Evolutionary conservation across 257 asterid genomes (phyloP).

Genomic region (Solanum raphanifolium): DNA sequence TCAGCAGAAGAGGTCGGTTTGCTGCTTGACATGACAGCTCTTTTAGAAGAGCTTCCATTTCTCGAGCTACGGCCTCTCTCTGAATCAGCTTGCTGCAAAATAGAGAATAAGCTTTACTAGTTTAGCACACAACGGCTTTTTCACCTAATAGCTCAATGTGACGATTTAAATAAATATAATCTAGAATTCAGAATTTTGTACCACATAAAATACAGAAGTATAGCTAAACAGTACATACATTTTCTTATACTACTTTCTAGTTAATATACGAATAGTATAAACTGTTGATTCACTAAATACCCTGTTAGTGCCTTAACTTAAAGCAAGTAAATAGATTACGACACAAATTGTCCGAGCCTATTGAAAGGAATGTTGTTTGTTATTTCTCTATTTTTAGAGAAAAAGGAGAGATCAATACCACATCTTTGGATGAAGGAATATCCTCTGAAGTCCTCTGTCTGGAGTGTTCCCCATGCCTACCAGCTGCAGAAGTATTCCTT

Average conservation of each 20-base stretch:
- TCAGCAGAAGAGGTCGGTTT: conserved; percentile 40
- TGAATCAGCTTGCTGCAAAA: conserved; percentile 54
- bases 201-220: not conserved
- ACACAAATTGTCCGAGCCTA: not conserved
- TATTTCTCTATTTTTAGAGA: not conserved
- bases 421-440: conserved; percentile 19
- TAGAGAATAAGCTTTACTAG: not conserved
- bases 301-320: not conserved
- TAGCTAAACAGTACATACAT: not conserved
- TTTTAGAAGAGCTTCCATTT: conserved; percentile 62
- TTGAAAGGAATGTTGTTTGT: not conserved
- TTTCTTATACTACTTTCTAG: not conserved
- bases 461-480: conserved; percentile 17
- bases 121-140: not conserved
- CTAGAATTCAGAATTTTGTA: not conserved
- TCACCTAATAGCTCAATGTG: not conserved
- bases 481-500: conserved; percentile 9
- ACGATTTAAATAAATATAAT: not conserved
- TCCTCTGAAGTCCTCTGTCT: conserved; percentile 17
- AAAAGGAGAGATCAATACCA: conserved; percentile 8
- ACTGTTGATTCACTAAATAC: not conserved
- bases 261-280: not conserved
- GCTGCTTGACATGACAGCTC: conserved; percentile 48
- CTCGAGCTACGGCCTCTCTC: conserved; percentile 55
- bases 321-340: not conserved